Base-by-base conservation (phyloP, 495 filamentous ascomycete genomes). In the Lichina pygmaea region DNA sequence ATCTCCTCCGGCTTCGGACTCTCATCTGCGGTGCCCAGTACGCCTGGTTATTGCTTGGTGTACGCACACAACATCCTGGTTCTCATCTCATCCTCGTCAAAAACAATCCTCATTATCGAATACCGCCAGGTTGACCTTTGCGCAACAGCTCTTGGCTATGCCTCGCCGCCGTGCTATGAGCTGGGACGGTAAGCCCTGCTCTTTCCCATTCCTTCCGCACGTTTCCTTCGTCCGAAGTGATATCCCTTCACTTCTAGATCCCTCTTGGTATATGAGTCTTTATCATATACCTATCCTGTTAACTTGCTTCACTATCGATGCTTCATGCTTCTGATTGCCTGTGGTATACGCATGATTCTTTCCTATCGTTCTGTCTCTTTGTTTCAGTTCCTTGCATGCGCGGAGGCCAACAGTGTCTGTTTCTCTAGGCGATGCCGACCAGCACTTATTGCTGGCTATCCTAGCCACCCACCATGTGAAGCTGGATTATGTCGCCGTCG, bases 371-470 rank as follows among this genome's bases (percentile, higher is more conserved):
- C 17, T 31, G 10, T 44, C 24, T n/a, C 12, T 40, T 40, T 40
- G 12, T 40, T 40, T 24, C n/a, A 6, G 11, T 12, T 43, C n/a
- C 42, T 12, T 3, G 24, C 1, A 6, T 15, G 12, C 4, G 7
- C 33, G 24, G 6, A 11, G 17, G 8, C 36, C 13, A 32, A n/a
- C 15, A 2, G 8, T 11, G 33, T 32, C 10, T 15, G 15, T 13
- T 11, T 32, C 31, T 11, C 34, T 16, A 46, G 43, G 46, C 50
- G 46, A 42, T 6, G 56, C 56, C 34, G 55, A 58, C 41, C 55
- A 57, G 24, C 43, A 51, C 7, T 45, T 58, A 34, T 43, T 58
- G 8, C 55, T 58, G 8, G 47, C 55, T 12, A 56, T 58, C 44
- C 48, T 58, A 16, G 50, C 48, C 3, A 47, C 50, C 6, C 53